These are phyloP conservation scores for Annulohypoxylon nitens DNA, from an alignment of 495 filamentous ascomycete genomes.

Conservation along the genomic window DNA sequence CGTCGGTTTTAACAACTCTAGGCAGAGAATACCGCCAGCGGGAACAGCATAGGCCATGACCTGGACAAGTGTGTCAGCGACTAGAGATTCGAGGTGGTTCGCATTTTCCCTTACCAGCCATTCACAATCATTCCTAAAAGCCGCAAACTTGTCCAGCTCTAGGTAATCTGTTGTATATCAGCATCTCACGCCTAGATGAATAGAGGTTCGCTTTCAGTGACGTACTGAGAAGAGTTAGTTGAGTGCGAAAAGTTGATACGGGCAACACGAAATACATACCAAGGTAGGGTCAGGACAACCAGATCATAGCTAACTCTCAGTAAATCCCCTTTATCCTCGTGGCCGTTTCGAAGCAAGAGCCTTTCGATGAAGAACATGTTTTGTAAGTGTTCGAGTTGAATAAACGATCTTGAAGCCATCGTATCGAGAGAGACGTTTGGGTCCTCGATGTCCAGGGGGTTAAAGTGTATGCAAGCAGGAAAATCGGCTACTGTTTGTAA, in stretches of 20 bases:
- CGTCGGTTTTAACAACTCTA: conserved; percentile 72
- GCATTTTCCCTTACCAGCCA: conserved; percentile 66
- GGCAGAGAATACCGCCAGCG: conserved; percentile 69
- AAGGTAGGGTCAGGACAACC: conserved; percentile 51
- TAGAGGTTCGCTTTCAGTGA: conserved; percentile 25
- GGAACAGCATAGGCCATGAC: conserved; percentile 69
- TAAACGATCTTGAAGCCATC: conserved; percentile 49
- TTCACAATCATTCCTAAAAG: conserved; percentile 65
- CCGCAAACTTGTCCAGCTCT: conserved; percentile 61
- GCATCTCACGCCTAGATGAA: background rate
- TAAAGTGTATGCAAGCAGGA: conserved; percentile 49
- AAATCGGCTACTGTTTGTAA: conserved; percentile 40
- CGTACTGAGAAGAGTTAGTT: conserved; percentile 26
- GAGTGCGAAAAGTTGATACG: background rate
- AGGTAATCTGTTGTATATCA: conserved; percentile 50
- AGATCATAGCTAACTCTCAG: conserved; percentile 67
- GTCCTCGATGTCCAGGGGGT: conserved; percentile 52
- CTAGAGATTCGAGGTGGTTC: background rate
- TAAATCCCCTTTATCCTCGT: conserved; percentile 63
- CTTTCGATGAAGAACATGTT: conserved; percentile 72
- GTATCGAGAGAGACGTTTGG: conserved; percentile 42
- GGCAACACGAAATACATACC: conserved; percentile 26
- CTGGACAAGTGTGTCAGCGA: conserved; percentile 50
- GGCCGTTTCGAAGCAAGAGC: conserved; percentile 65
- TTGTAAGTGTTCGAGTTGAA: conserved; percentile 67